Conservation (phyloP, 805 yeast species). For the Torulaspora maleeae region DNA sequence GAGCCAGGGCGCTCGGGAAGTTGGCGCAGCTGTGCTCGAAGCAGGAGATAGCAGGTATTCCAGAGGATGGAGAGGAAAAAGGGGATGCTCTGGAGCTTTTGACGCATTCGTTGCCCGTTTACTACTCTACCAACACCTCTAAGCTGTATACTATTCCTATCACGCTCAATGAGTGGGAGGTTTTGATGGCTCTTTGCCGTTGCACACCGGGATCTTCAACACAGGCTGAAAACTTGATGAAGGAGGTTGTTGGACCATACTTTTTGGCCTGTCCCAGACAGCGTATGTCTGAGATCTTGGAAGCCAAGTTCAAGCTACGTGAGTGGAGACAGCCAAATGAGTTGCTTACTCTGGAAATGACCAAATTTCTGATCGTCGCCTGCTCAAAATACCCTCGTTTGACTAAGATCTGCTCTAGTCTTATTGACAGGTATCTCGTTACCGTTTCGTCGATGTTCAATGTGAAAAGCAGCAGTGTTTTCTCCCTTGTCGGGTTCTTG, state of each 20-base stretch:
- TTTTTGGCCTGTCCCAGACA: slow-evolving; percentile 50
- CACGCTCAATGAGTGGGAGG: slow-evolving; percentile 50
- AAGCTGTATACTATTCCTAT: slow-evolving; percentile 40
- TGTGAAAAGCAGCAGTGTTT: slow-evolving; percentile 21
- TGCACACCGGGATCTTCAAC: slow-evolving; percentile 32
- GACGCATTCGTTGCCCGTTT: slow-evolving; percentile 28
- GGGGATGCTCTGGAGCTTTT: slow-evolving; percentile 14
- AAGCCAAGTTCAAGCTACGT: slow-evolving; percentile 34
- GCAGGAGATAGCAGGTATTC: neutral
- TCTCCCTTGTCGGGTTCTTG: slow-evolving; percentile 39
- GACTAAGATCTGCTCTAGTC: slow-evolving; percentile 11
- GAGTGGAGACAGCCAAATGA: slow-evolving; percentile 40
- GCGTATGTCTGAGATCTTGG: slow-evolving; percentile 39
- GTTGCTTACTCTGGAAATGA: slow-evolving; percentile 35
- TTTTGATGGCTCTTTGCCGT: slow-evolving; percentile 48
- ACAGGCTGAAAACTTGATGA: slow-evolving; percentile 40
- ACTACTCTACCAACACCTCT: slow-evolving; percentile 24
- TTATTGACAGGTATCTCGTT: slow-evolving; percentile 29
- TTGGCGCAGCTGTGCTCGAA: slow-evolving; percentile 18
- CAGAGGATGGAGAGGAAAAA: neutral
- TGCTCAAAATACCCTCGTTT: slow-evolving; percentile 31
- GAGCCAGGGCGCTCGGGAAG: slow-evolving; percentile 27
- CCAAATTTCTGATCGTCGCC: slow-evolving; percentile 31
- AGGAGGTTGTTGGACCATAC: slow-evolving; percentile 43
- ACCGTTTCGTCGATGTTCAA: slow-evolving; percentile 12